These are phyloP conservation scores for Artomyces pyxidatus DNA, from an alignment of 768 basidiomycete species.

Conservation along the genomic window DNA sequence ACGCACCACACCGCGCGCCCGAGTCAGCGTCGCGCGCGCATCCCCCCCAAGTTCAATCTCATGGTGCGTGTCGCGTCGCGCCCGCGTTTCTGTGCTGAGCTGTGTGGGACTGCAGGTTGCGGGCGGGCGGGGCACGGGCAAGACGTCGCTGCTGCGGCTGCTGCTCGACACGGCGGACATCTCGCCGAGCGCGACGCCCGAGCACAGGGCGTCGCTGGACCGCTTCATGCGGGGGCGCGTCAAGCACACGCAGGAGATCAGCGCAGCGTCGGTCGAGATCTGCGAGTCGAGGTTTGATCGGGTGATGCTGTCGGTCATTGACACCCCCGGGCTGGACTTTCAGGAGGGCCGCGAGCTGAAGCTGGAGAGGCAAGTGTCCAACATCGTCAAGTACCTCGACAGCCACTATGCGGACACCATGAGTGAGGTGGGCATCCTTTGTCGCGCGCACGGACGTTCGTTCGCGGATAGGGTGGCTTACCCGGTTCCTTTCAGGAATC, in stretches of 20 bases:
- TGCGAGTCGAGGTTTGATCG: conserved; percentile 79
- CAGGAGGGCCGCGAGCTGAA: conserved; percentile 61
- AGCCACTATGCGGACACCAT: conserved; percentile 79
- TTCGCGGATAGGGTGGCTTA: neutral
- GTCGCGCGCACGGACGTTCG: neutral
- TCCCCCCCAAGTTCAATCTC: conserved; percentile 76
- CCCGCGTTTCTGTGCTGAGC: neutral
- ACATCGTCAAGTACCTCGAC: conserved; percentile 71
- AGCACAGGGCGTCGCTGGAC: conserved; percentile 60
- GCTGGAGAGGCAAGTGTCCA: conserved; percentile 71
- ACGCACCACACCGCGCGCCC: conserved; percentile 35
- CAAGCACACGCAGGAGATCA: conserved; percentile 54
- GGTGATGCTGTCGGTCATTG: conserved; percentile 70
- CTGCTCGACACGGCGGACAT: conserved; percentile 80
- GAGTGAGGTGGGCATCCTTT: conserved; percentile 54
- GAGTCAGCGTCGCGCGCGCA: conserved; percentile 55
- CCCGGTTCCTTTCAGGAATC: conserved; percentile 48
- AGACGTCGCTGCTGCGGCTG: conserved; percentile 74
- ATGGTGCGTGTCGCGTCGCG: conserved; percentile 45
- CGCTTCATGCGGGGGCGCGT: conserved; percentile 54
- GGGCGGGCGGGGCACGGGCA: conserved; percentile 75
- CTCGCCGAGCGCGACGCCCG: conserved; percentile 66
- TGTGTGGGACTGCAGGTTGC: conserved; percentile 45
- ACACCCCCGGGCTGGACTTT: conserved; percentile 83
- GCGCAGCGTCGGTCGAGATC: conserved; percentile 70